phyloP scores from a whole-genome alignment of 305 asterid species.

The Fraxinus albicans region DNA sequence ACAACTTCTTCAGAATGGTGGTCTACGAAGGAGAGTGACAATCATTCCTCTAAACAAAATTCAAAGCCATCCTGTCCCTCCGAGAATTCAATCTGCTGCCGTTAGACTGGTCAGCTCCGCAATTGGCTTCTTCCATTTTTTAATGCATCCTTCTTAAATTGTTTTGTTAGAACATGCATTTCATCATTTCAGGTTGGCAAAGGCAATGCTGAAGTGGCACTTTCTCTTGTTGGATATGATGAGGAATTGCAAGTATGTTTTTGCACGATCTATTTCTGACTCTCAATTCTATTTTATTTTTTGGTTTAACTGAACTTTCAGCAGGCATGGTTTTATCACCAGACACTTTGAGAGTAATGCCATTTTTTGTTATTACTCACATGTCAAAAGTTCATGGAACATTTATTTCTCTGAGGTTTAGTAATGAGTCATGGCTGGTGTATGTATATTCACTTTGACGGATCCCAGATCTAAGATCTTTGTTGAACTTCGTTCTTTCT shows the following conservation, averaged over 20 bases:
- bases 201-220: conserved; percentile 97
- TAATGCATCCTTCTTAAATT: conserved; percentile 10
- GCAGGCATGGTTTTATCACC: conserved; percentile 14
- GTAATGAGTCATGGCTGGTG: neutral
- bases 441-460: neutral
- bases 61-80: conserved; percentile 64
- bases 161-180: conserved; percentile 9
- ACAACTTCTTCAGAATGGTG: conserved; percentile 79
- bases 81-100: conserved; percentile 68
- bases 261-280: conserved; percentile 2
- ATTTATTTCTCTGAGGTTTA: neutral
- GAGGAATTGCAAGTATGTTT: conserved; percentile 72
- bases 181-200: conserved; percentile 68
- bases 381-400: conserved; percentile 17
- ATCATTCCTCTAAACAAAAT: conserved; percentile 93
- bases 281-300: neutral
- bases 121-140: conserved; percentile 3
- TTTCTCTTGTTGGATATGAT: conserved; percentile 86
- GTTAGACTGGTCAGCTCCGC: conserved; percentile 58
- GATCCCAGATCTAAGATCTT: conserved; percentile 12
- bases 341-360: conserved; percentile 11
- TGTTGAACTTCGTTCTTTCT: neutral
- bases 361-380: conserved; percentile 2
- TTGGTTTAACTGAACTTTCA: conserved; percentile 13
- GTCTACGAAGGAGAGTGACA: conserved; percentile 86